Evolutionary conservation across 768 basidiomycete species (phyloP).

Genomic region (Pisolithus albus): DNA sequence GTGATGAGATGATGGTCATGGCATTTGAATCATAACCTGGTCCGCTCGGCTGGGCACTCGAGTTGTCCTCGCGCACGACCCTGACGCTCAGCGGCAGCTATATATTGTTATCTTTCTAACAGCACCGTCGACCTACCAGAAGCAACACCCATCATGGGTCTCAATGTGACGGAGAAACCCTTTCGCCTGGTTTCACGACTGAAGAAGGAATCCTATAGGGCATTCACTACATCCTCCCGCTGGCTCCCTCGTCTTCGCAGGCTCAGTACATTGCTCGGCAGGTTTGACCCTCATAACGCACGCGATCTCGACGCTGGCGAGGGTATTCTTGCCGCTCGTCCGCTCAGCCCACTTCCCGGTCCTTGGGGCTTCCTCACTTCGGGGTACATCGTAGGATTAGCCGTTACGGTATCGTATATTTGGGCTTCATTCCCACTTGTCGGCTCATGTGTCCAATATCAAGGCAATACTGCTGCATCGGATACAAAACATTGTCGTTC

Average conservation of each 20-base stretch:
- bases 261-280: conserved; percentile 25
- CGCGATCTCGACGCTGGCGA: conserved; percentile 4
- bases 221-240: conserved; percentile 34
- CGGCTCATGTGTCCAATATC: background rate
- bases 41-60: too few relatives aligned
- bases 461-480: conserved; percentile 68
- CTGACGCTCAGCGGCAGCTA: background rate
- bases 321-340: conserved; percentile 1
- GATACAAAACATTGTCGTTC: conserved; percentile 73
- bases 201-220: conserved; percentile 12
- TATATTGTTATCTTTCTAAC: too few relatives aligned
- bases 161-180: background rate
- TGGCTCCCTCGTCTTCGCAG: conserved; percentile 35
- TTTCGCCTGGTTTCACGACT: conserved; percentile 9
- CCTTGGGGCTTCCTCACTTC: conserved; percentile 72
- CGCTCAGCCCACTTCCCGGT: conserved; percentile 38
- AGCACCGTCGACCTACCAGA: background rate
- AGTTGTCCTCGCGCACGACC: background rate
- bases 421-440: background rate
- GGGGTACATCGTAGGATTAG: conserved; percentile 60
- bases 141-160: background rate
- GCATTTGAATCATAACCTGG: too few relatives aligned
- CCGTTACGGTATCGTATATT: conserved; percentile 49
- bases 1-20: too few relatives aligned
- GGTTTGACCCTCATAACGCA: background rate